Evolutionary conservation across 2,329 filamentous ascomycete genomes (phyloP), one percentile per base, ranked within the genome.

Genomic region (Ampelomyces quisqualis): DNA sequence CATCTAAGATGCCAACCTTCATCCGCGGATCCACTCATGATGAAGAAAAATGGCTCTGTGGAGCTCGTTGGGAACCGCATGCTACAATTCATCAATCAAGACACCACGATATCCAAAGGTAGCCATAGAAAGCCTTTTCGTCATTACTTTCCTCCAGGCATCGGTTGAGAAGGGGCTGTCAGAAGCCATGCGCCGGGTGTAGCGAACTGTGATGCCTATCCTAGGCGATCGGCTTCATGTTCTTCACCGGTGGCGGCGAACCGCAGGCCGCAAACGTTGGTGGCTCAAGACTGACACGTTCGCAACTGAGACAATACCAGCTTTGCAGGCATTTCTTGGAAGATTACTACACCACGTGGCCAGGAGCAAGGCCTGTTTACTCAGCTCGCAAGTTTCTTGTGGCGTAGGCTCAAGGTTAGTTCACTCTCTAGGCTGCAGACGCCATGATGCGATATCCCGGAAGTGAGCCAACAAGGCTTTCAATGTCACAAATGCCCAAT

Each of bases 261-360:
- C 40, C 47, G 45, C 27, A 51, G 27, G 44, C 45, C 38, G 45
- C 38, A 45, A 13, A 30, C 34, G 37, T 34, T 38, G 31, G 21
- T 18, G 20, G 33, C 36, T 27, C 30, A 15, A 17, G 22, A 31
- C 6, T 43, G 23, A 40, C 36, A 47, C 43, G 44, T 41, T 37
- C 37, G 24, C 27, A n/a, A 32, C 38, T 47, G 36, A 51, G 45
- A 49, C 47, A 49, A 27, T 21, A 19, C 45, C 26, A 38, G 35
- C n/a, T n/a, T n/a, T n/a, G n/a, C n/a, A n/a, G n/a, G n/a, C n/a
- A n/a, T n/a, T n/a, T n/a, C n/a, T n/a, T n/a, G n/a, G n/a, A n/a
- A n/a, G n/a, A n/a, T n/a, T n/a, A n/a, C n/a, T n/a, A n/a, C n/a
- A n/a, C n/a, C n/a, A n/a, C n/a, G n/a, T n/a, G n/a, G n/a, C n/a